These are phyloP conservation scores for Phanerochaete sordida DNA, from an alignment of 768 basidiomycete genomes.

Conservation along the genomic window DNA sequence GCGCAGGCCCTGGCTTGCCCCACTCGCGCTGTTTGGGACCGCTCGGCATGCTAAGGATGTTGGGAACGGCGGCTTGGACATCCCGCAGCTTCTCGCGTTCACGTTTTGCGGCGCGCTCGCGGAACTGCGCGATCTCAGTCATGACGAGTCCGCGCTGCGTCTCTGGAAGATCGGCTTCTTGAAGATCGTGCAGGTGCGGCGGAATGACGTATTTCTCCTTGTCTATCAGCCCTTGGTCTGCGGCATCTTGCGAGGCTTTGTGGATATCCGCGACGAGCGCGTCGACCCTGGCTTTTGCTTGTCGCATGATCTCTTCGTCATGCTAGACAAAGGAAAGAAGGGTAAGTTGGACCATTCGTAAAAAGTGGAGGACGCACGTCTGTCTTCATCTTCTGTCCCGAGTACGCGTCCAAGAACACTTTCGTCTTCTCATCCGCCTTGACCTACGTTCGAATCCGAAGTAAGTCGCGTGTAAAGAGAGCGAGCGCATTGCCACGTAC, in stretches of 20 bases:
- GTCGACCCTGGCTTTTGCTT: slow-evolving; percentile 63
- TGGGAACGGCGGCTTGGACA: slow-evolving; percentile 47
- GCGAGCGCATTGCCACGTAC: slow-evolving; percentile 46
- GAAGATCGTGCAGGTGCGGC: slow-evolving; percentile 94
- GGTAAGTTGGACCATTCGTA: slow-evolving; percentile 5
- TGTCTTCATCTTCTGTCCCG: slow-evolving; percentile 71
- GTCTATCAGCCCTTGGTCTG: slow-evolving; percentile 69
- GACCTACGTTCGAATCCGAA: slow-evolving; percentile 47
- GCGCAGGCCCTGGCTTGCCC: slow-evolving; percentile 55
- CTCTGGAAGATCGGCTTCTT: slow-evolving; percentile 96
- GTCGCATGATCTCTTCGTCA: slow-evolving; percentile 62
- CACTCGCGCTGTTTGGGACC: slow-evolving; percentile 78
- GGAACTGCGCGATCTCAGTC: slow-evolving; percentile 94
- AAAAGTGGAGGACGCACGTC: slow-evolving; percentile 53
- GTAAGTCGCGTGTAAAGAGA: background rate
- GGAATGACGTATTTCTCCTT: slow-evolving; percentile 89
- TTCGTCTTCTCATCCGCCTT: slow-evolving; percentile 97
- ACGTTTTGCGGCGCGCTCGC: slow-evolving; percentile 88
- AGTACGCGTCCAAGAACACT: slow-evolving; percentile 82
- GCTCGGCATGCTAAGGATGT: slow-evolving; percentile 47
- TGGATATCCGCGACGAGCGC: slow-evolving; percentile 70
- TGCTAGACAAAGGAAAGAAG: slow-evolving; percentile 38
- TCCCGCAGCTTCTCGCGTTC: slow-evolving; percentile 88
- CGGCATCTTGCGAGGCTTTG: slow-evolving; percentile 67
- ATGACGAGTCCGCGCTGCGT: slow-evolving; percentile 90